Base-by-base conservation (phyloP, 192 early-diverging fungal species). In the Mortierella hygrophila region DNA sequence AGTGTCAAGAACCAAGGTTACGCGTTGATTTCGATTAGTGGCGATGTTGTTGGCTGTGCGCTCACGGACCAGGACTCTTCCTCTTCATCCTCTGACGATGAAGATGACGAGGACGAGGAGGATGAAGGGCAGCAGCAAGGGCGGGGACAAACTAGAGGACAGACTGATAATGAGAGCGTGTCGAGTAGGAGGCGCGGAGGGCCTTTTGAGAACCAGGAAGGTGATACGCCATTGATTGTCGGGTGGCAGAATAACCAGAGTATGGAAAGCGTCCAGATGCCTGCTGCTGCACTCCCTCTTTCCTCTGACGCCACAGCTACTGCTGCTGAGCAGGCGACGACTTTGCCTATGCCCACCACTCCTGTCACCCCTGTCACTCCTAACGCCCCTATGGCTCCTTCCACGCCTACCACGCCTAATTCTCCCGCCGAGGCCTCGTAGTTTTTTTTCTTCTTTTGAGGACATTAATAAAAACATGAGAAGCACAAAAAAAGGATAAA, bases 1-100 rank as follows among this genome's bases (percentile, higher is more conserved):
- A 92, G 91, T 49, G 89, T 94, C 65, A 95, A 95, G 82, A 95
- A 93, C 74, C 93, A 94, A 78, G 95, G 92, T 13, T 96, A 96
- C 83, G 93, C 92, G 0, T 74, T 95, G 41, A 88, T 95, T 18
- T 90, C 90, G 1, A 85, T 93, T 37, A 90, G 90, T 47, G 94
- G 94, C 9, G 94, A 95, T 83, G 92, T 95, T 16, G 91, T 94
- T 3, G 87, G 77, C n/a, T 88, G 84, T 80, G 79, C 84, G 11
- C 46, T 78, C 8, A 72, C 37, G 1, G 83, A 85, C 23, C 52
- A 75, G 18, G 52, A 21, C 0, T 75, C 76, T 16, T 52, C n/a
- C 1, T 54, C 57, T 0, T 81, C 29, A 11, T 37, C 75, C 2
- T 81, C 79, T 37, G 77, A 80, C 26, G 83, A 76, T 1, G 70